A percentile compares a stretch with the other conserved stretches of the same genome.
phyloP scores from a whole-genome alignment of 345 rosid species.

The Reutealis trisperma region DNA sequence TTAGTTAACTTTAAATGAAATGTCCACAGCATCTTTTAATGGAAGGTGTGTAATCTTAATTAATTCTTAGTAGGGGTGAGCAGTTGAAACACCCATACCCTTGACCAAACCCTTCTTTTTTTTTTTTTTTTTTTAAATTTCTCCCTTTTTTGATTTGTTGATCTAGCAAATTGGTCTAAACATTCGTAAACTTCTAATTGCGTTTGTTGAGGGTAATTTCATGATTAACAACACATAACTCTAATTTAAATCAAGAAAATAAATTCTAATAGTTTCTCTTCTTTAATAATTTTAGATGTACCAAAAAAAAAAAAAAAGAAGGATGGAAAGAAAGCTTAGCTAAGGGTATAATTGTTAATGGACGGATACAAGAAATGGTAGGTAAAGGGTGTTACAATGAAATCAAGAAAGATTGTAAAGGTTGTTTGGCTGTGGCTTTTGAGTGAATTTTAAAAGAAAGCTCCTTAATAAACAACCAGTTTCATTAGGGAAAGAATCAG shows the following conservation, averaged over 20 bases:
- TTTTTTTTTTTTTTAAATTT: no score
- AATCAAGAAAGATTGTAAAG: conserved; percentile 10
- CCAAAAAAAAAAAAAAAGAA: no score
- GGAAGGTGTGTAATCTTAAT: not conserved
- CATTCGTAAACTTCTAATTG: no score
- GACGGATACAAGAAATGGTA: not conserved
- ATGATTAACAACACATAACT: no score
- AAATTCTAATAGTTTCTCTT: no score
- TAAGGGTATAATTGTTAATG: not conserved
- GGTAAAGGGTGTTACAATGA: conserved; percentile 16
- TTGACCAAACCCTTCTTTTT: not conserved
- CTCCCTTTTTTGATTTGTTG: not conserved
- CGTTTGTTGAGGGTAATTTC: not conserved
- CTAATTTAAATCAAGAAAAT: no score
- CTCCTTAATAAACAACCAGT: not conserved
- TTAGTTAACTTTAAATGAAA: conserved; percentile 13
- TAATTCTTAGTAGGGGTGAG: not conserved
- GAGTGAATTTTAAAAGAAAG: conserved; percentile 39
- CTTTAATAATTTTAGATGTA: no score
- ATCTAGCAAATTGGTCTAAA: no score
- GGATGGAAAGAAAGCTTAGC: no score
- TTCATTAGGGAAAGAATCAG: conserved; percentile 15
- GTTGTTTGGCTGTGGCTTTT: conserved; percentile 34
- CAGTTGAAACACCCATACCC: not conserved
- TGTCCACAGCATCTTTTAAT: conserved; percentile 22